These are phyloP conservation scores for Knoxdaviesia capensis DNA, from an alignment of 2,329 filamentous ascomycete species.

Conservation along the genomic window DNA sequence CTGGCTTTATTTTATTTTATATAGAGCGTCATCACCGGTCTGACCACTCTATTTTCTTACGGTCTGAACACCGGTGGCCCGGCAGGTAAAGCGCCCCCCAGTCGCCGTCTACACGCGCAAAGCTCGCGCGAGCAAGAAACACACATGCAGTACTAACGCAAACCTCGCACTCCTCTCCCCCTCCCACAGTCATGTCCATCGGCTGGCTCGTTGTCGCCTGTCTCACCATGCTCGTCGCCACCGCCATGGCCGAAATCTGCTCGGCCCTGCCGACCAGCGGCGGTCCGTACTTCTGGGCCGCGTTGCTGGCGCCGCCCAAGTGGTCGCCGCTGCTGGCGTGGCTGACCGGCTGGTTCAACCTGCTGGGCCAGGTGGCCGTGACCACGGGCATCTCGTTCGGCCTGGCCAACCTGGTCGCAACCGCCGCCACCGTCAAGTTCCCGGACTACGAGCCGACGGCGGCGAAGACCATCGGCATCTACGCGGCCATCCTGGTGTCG, in stretches of 20 bases:
- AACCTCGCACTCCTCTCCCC: not conserved
- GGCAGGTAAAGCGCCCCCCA: conserved; percentile 8
- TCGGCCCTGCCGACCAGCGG: conserved; percentile 37
- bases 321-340: conserved; percentile 6
- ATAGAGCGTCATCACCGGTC: conserved; percentile 37
- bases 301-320: conserved; percentile 26
- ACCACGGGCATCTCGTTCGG: conserved; percentile 21
- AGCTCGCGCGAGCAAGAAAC: not conserved
- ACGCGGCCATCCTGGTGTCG: conserved; percentile 32
- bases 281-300: conserved; percentile 40
- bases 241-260: conserved; percentile 38
- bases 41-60: conserved; percentile 37
- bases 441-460: conserved; percentile 10
- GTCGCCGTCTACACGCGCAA: not conserved
- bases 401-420: conserved; percentile 17
- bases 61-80: conserved; percentile 33
- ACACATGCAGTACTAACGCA: not conserved
- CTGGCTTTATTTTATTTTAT: not conserved
- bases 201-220: conserved; percentile 31
- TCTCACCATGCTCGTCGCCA: conserved; percentile 22
- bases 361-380: conserved; percentile 20
- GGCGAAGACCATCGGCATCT: conserved; percentile 32
- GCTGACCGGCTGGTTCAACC: conserved; percentile 20
- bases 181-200: conserved; percentile 24
- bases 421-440: conserved; percentile 15